Evolutionary conservation across 2,329 filamentous ascomycete species (phyloP).

Genomic region (Pseudocercospora musae): DNA sequence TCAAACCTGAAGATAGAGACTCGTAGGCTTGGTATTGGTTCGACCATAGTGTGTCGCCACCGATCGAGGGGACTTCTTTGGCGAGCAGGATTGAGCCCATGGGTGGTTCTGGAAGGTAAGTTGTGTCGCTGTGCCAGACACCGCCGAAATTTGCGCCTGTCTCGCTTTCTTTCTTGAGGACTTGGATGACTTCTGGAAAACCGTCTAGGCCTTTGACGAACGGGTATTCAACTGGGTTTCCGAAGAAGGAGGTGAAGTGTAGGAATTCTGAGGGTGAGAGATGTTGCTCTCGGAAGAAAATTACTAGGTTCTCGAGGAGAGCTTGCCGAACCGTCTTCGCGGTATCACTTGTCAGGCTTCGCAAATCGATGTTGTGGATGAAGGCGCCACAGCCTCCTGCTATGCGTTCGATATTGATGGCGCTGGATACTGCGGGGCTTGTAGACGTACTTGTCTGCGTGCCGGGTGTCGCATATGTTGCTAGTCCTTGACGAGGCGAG

Average conservation of each 20-base stretch:
- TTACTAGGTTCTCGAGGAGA: constrained; percentile 71
- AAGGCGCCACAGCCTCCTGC: constrained; percentile 60
- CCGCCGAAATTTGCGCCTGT: constrained; percentile 26
- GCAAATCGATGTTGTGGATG: constrained; percentile 66
- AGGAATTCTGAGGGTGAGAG: constrained; percentile 66
- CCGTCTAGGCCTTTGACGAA: constrained; percentile 27
- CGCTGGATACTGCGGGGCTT: background rate
- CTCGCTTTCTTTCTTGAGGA: constrained; percentile 25
- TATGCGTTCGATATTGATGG: background rate
- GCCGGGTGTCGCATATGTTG: background rate
- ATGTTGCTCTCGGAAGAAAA: constrained; percentile 72
- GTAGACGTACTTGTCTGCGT: background rate
- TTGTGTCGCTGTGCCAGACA: constrained; percentile 28
- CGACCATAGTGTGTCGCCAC: constrained; percentile 80
- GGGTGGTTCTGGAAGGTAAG: constrained; percentile 24
- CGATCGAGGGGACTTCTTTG: constrained; percentile 37
- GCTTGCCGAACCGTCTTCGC: constrained; percentile 72
- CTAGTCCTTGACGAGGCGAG: background rate
- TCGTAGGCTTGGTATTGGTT: constrained; percentile 77
- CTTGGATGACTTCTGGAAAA: constrained; percentile 25
- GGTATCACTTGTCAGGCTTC: constrained; percentile 59
- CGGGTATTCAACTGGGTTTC: constrained; percentile 57
- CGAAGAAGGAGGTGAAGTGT: constrained; percentile 70
- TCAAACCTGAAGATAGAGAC: constrained; percentile 73
- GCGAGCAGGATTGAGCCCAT: constrained; percentile 25